Conservation (phyloP, 495 filamentous ascomycete species). For the Sphaerosporella brunnea region DNA sequence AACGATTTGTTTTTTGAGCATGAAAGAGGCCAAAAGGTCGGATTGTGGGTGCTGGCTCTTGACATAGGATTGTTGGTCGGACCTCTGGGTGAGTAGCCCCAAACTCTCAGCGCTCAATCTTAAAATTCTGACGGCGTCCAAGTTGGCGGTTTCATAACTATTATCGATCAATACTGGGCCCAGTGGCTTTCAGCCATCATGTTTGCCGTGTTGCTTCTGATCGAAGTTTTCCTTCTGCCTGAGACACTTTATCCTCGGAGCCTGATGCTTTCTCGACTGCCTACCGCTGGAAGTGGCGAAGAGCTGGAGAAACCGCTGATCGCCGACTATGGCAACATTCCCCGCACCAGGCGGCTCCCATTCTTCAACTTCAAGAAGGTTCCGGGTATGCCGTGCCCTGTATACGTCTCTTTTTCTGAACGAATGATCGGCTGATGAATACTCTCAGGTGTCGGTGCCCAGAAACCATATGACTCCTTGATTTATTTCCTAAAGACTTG, state of each 20-base stretch:
- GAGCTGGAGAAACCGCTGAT: conserved; percentile 23
- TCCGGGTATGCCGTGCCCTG: conserved; percentile 38
- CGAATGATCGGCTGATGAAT: neutral
- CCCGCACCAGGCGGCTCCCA: conserved; percentile 34
- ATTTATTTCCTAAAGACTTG: conserved; percentile 35
- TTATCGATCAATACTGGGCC: conserved; percentile 37
- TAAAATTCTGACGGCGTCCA: conserved; percentile 17
- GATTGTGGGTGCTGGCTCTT: conserved; percentile 43
- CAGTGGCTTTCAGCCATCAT: conserved; percentile 43
- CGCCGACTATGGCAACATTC: conserved; percentile 17
- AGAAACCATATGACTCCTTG: conserved; percentile 33
- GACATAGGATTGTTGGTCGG: conserved; percentile 40
- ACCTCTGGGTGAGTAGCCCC: conserved; percentile 28
- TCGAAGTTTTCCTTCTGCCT: conserved; percentile 38
- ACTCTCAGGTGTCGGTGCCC: conserved; percentile 28
- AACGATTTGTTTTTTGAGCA: conserved; percentile 43
- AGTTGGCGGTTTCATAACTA: conserved; percentile 41
- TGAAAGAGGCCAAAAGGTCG: conserved; percentile 43
- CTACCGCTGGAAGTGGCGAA: conserved; percentile 6
- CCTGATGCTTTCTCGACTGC: conserved; percentile 30
- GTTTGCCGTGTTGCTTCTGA: conserved; percentile 34
- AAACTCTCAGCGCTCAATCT: conserved; percentile 5
- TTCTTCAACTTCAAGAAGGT: conserved; percentile 35
- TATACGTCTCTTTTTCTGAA: too few species aligned
- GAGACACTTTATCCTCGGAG: conserved; percentile 45